Base-by-base conservation (phyloP, 108 stramenopile genomes). In the Skeletonema grethae region DNA sequence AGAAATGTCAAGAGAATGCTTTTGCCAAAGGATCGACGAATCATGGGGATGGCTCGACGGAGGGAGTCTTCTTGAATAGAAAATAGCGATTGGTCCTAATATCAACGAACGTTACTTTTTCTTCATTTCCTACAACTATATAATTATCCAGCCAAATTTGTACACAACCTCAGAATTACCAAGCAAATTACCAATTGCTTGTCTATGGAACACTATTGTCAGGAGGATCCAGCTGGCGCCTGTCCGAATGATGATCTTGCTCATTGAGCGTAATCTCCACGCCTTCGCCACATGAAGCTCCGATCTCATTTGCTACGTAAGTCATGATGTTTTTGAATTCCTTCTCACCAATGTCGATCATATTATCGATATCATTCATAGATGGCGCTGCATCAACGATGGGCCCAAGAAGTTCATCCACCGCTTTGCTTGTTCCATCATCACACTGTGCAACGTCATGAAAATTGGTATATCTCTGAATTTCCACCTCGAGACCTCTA, bases 41-140 rank as follows among this genome's bases (percentile, higher is more conserved):
- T 57, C 71, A 39, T 72, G 71, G 71, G 71, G 71, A 1, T 72
- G 71, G 71, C 62, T 72, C 3, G 71, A 72, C 36, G 35, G 60
- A 28, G 57, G 3, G 9, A 64, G 63, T 64, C n/a, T 43, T 2
- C 41, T 43, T 1, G 15, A 43, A n/a, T 43, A 5, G n/a, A n/a
- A 4, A 5, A n/a, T 43, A n/a, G 41, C 41, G 15, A 43, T 43
- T 4, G 41, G 13, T 43, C 15, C 41, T 4, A 4, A 15, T 43
- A 43, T 15, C 13, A 43, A 43, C 41, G 10, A 13, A 43, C 41
- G 15, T 10, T 43, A 10, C 25, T 28, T 28, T 28, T 43, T 43
- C 41, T 43, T 4, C n/a, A 0, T n/a, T 43, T 43, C 3, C 36
- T 38, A 38, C 36, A 43, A 43, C 4, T 43, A 15, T 43, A 9